phyloP scores from a whole-genome alignment of 768 basidiomycete genomes.

The Gautieria morchelliformis region DNA sequence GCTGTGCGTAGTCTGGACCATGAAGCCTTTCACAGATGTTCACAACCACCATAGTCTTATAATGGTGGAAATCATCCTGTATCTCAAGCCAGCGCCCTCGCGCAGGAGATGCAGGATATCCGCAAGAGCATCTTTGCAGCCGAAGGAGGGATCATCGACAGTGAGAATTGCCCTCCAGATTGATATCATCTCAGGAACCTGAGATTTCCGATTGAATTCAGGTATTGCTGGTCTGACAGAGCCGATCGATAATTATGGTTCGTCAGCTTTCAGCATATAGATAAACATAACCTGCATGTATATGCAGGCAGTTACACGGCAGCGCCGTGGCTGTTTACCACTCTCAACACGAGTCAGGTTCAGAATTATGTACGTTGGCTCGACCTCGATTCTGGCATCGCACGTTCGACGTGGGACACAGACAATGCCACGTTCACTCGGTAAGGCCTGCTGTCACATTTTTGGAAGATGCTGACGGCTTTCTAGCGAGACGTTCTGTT shows the following conservation, averaged over 20 bases:
- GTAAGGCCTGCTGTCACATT: conserved; percentile 22
- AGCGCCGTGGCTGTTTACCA: conserved; percentile 51
- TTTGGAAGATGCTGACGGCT: background rate
- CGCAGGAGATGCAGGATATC: conserved; percentile 39
- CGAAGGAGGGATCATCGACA: conserved; percentile 45
- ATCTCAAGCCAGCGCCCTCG: conserved; percentile 33
- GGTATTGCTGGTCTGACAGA: conserved; percentile 46
- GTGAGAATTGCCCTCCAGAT: conserved; percentile 22
- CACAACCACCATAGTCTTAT: conserved; percentile 34
- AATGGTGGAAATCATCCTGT: conserved; percentile 60
- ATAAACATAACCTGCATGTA: background rate
- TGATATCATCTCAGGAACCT: conserved; percentile 7
- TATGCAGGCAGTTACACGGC: conserved; percentile 54
- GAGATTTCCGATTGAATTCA: conserved; percentile 16
- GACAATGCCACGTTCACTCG: conserved; percentile 35
- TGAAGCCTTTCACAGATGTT: background rate
- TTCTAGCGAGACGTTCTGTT: conserved; percentile 51
- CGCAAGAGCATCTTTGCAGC: conserved; percentile 50
- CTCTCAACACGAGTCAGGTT: conserved; percentile 27
- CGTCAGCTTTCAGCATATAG: conserved; percentile 7
- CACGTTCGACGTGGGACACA: conserved; percentile 53
- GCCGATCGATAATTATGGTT: conserved; percentile 54
- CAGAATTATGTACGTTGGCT: conserved; percentile 53
- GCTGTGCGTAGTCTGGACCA: conserved; percentile 30
- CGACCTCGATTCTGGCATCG: conserved; percentile 53